phyloP scores from a whole-genome alignment of 306 rosid species.

The Gillenia trifoliata region DNA sequence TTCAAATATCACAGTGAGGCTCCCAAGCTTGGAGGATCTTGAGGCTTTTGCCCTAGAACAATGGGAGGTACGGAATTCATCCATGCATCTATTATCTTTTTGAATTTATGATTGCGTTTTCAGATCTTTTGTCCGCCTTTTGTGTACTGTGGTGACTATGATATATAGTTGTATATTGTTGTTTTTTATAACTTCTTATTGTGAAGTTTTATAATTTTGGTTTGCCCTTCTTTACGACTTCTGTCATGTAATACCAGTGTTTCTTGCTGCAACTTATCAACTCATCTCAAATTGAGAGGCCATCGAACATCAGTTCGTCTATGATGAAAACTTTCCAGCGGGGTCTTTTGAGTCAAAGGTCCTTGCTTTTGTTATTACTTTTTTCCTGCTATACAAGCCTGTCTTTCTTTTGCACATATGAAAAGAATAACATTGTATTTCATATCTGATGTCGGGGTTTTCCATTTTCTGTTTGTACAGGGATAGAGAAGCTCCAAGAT shows the following conservation, averaged over 20 bases:
- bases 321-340: constrained; percentile 92
- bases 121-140: background rate
- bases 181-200: constrained; percentile 4
- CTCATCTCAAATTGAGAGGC: constrained; percentile 70
- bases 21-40: constrained; percentile 75
- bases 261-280: constrained; percentile 93
- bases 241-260: constrained; percentile 59
- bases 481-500: constrained; percentile 79
- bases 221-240: constrained; percentile 30
- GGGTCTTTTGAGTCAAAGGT: constrained; percentile 87
- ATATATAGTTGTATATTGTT: constrained; percentile 3
- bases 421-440: constrained; percentile 6
- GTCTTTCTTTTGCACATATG: background rate
- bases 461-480: constrained; percentile 34
- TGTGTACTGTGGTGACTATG: constrained; percentile 9
- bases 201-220: constrained; percentile 29
- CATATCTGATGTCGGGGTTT: constrained; percentile 15
- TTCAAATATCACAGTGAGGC: constrained; percentile 75
- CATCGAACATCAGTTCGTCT: constrained; percentile 69
- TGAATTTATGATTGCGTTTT: constrained; percentile 10
- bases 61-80: constrained; percentile 70
- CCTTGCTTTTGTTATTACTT: constrained; percentile 4
- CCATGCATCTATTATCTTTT: constrained; percentile 15
- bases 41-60: constrained; percentile 74
- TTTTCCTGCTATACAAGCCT: background rate